phyloP scores from a whole-genome alignment of 106 monocot species.

The Gastrodia elata region DNA sequence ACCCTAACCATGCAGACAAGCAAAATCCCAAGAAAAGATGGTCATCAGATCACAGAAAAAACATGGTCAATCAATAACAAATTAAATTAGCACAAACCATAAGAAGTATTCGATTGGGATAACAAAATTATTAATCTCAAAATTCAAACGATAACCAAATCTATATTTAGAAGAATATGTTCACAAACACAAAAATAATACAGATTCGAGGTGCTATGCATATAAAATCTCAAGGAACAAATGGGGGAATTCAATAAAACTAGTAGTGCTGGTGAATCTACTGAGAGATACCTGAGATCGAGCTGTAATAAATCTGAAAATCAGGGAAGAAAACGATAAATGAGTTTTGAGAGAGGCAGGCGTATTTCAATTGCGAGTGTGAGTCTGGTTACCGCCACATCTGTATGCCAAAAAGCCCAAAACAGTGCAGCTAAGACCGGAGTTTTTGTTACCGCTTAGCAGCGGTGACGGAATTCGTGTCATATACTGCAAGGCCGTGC shows the following conservation, averaged over 20 bases:
- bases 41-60: neutral
- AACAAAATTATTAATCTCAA: neutral
- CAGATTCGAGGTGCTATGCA: too few species aligned
- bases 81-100: neutral
- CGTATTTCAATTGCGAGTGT: neutral
- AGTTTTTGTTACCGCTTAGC: neutral
- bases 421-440: too few species aligned
- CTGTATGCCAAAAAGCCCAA: neutral
- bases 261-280: neutral
- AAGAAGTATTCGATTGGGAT: neutral
- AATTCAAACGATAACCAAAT: neutral
- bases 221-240: too few species aligned
- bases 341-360: neutral
- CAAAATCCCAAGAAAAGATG: neutral
- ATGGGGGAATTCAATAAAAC: neutral
- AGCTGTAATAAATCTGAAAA: too few species aligned
- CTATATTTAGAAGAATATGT: neutral
- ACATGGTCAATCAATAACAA: neutral
- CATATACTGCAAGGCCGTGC: too few species aligned
- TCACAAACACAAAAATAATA: neutral
- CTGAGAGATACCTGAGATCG: conserved; percentile 4
- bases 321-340: neutral
- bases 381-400: conserved; percentile 1
- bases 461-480: neutral
- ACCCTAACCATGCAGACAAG: neutral